phyloP scores from a whole-genome alignment of 2,329 filamentous ascomycete species.

The Phialocephala sp. region DNA sequence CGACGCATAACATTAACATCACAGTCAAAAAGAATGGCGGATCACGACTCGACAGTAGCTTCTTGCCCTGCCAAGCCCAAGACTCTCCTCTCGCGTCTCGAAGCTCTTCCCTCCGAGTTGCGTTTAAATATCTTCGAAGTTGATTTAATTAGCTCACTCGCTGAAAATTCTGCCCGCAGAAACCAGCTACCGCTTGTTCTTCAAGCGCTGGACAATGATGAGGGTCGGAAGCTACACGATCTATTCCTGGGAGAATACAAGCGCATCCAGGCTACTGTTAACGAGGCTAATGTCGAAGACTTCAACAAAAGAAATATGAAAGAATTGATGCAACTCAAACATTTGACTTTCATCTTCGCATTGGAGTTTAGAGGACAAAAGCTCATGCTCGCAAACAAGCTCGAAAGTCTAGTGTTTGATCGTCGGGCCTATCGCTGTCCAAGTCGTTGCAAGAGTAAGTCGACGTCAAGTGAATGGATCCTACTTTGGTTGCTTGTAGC shows the following conservation, averaged over 20 bases:
- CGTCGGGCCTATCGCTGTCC: neutral
- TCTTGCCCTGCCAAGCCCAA: neutral
- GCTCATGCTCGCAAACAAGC: neutral
- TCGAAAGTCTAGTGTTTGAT: neutral
- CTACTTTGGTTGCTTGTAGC: neutral
- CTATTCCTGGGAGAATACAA: neutral
- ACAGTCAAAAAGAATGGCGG: too few species aligned
- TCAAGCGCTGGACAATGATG: neutral
- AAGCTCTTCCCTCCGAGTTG: neutral
- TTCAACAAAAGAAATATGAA: neutral
- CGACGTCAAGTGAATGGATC: neutral
- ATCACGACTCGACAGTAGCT: too few species aligned
- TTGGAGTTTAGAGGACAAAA: neutral
- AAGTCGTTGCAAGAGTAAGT: too few species aligned
- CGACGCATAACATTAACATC: too few species aligned
- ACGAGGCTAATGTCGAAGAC: neutral
- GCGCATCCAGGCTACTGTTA: neutral
- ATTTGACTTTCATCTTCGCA: neutral
- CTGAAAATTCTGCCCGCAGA: neutral
- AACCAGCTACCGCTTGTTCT: neutral
- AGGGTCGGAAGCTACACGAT: neutral
- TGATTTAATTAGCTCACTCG: neutral
- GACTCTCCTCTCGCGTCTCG: neutral
- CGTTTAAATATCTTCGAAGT: neutral
- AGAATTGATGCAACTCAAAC: neutral